Conservation (phyloP, 169 alveolate species). For the Plasmodium inui region DNA sequence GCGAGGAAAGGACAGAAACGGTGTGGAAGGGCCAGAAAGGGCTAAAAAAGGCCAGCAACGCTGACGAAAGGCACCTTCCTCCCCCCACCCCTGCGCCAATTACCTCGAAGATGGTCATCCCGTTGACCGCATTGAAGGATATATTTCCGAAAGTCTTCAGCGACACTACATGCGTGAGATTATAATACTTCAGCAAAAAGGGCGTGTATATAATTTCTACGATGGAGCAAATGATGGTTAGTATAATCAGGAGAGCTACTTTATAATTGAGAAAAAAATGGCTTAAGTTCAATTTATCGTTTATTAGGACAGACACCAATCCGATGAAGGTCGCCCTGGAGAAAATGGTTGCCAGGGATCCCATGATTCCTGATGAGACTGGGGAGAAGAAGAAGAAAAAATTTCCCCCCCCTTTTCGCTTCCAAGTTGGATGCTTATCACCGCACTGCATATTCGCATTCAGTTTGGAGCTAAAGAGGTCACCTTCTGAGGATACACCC, state of each 20-base stretch:
- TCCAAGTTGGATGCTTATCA: not conserved
- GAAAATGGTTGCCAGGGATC: conserved; percentile 26
- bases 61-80: too few species aligned
- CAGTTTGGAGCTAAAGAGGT: not conserved
- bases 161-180: conserved; percentile 28
- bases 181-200: conserved; percentile 14
- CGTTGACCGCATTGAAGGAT: conserved; percentile 24
- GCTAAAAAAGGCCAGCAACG: too few species aligned
- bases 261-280: conserved; percentile 13
- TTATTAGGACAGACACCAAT: conserved; percentile 28
- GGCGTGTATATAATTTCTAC: conserved; percentile 27
- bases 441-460: not conserved
- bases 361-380: conserved; percentile 32
- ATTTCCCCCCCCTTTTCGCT: not conserved
- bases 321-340: conserved; percentile 35
- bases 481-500: not conserved
- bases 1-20: not conserved
- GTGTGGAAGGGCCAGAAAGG: too few species aligned
- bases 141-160: conserved; percentile 33
- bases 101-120: conserved; percentile 39
- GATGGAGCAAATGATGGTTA: not conserved
- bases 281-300: not conserved
- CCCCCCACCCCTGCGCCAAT: not conserved
- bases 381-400: conserved; percentile 29
- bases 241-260: not conserved